A percentile compares a stretch with the other conserved stretches of the same genome.
Evolutionary conservation across 768 basidiomycete genomes (phyloP).

Genomic region (Suillus brevipes): DNA sequence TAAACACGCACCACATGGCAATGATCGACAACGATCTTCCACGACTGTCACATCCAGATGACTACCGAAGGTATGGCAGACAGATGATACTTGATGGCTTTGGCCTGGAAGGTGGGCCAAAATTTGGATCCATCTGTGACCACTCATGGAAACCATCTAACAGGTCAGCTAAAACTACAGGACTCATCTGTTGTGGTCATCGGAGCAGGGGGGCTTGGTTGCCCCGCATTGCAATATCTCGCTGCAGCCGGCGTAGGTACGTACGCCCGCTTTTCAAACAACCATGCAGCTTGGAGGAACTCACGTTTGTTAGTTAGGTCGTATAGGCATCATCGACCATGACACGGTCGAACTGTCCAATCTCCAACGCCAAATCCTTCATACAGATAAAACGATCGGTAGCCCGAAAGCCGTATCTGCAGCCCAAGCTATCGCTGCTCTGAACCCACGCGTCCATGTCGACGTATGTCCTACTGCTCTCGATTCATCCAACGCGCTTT

Average conservation of each 20-base stretch:
- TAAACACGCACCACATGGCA: background rate
- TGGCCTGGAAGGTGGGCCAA: constrained; percentile 70
- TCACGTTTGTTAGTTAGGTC: constrained; percentile 48
- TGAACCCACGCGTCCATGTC: constrained; percentile 62
- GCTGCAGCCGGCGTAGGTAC: constrained; percentile 89
- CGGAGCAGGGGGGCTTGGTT: constrained; percentile 95
- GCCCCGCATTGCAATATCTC: constrained; percentile 93
- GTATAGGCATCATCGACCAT: constrained; percentile 84
- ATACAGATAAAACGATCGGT: constrained; percentile 70
- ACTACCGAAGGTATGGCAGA: constrained; percentile 90
- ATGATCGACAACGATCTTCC: constrained; percentile 7
- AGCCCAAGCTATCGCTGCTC: constrained; percentile 49
- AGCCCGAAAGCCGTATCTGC: constrained; percentile 84
- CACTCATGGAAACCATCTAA: constrained; percentile 5
- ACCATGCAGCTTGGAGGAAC: background rate
- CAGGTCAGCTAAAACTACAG: constrained; percentile 85
- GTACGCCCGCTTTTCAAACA: constrained; percentile 23
- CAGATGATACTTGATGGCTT: constrained; percentile 95
- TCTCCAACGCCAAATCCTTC: constrained; percentile 91
- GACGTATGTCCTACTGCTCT: constrained; percentile 60
- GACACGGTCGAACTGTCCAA: constrained; percentile 88
- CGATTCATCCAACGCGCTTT: constrained; percentile 60
- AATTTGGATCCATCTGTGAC: background rate
- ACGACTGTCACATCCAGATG: constrained; percentile 48
- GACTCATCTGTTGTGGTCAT: constrained; percentile 79